Conservation (phyloP, 2,329 filamentous ascomycete genomes). For the Aspergillus pseudotamarii region DNA sequence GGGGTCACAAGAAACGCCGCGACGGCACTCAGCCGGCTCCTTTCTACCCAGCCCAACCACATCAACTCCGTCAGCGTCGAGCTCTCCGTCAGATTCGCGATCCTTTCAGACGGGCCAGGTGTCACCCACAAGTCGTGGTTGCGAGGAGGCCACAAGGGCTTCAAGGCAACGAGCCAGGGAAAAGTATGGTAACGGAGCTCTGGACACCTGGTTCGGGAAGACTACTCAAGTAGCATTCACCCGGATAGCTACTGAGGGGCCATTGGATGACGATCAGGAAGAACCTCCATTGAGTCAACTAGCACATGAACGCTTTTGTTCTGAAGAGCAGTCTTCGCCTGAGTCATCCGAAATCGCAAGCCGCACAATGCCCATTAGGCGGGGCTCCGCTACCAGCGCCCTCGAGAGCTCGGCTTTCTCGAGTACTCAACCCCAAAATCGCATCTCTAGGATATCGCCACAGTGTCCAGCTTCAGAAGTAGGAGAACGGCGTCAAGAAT, state of each 20-base stretch:
- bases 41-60: constrained; percentile 23
- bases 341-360: background rate
- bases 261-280: background rate
- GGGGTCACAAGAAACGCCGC: background rate
- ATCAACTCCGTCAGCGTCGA: background rate
- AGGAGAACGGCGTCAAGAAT: constrained; percentile 17
- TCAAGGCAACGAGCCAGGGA: constrained; percentile 25
- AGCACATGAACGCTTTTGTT: constrained; percentile 19
- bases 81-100: constrained; percentile 15
- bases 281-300: constrained; percentile 15
- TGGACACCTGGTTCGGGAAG: constrained; percentile 36
- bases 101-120: constrained; percentile 7
- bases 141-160: constrained; percentile 8
- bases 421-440: background rate
- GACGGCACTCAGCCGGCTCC: constrained; percentile 1
- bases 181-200: constrained; percentile 28
- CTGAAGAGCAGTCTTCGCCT: background rate
- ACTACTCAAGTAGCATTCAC: constrained; percentile 13
- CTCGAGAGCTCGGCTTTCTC: background rate
- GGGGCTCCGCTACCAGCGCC: background rate
- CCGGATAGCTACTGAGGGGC: background rate
- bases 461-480: background rate
- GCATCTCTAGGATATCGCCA: background rate
- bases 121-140: constrained; percentile 8
- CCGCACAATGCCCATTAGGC: background rate